phyloP scores from a whole-genome alignment of 2,329 filamentous ascomycete genomes.

The Stagonosporopsis rhizophila region DNA sequence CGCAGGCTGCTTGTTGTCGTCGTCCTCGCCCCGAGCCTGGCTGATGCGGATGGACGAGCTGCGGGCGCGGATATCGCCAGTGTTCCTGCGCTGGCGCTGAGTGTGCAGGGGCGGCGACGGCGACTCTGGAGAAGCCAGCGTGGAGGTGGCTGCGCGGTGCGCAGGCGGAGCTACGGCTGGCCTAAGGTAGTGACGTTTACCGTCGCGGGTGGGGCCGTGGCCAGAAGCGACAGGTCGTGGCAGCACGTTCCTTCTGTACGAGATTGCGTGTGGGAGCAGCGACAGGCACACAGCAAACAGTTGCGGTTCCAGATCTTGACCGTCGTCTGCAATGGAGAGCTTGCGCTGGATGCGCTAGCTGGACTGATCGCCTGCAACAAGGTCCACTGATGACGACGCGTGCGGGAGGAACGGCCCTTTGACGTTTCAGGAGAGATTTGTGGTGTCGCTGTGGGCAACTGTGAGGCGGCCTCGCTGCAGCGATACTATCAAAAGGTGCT shows the following conservation, averaged over 20 bases:
- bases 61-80: slow-evolving; percentile 36
- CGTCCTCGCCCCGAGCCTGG: slow-evolving; percentile 38
- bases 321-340: slow-evolving; percentile 9
- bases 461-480: neutral
- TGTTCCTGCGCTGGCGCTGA: slow-evolving; percentile 40
- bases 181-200: slow-evolving; percentile 13
- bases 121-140: slow-evolving; percentile 39
- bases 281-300: slow-evolving; percentile 8
- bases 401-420: slow-evolving; percentile 4
- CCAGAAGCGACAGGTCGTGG: slow-evolving; percentile 16
- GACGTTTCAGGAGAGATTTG: slow-evolving; percentile 4
- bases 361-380: slow-evolving; percentile 14
- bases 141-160: slow-evolving; percentile 26
- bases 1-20: slow-evolving; percentile 30
- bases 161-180: slow-evolving; percentile 10
- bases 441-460: neutral
- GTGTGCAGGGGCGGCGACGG: slow-evolving; percentile 36
- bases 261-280: slow-evolving; percentile 7
- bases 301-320: neutral
- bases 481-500: neutral
- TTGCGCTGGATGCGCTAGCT: slow-evolving; percentile 24
- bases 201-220: slow-evolving; percentile 16
- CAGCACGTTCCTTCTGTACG: slow-evolving; percentile 4
- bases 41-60: slow-evolving; percentile 44
- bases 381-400: slow-evolving; percentile 32